Conservation (phyloP, 225 moss, liverwort and hornwort species). For the Physcomitrium patens region DNA sequence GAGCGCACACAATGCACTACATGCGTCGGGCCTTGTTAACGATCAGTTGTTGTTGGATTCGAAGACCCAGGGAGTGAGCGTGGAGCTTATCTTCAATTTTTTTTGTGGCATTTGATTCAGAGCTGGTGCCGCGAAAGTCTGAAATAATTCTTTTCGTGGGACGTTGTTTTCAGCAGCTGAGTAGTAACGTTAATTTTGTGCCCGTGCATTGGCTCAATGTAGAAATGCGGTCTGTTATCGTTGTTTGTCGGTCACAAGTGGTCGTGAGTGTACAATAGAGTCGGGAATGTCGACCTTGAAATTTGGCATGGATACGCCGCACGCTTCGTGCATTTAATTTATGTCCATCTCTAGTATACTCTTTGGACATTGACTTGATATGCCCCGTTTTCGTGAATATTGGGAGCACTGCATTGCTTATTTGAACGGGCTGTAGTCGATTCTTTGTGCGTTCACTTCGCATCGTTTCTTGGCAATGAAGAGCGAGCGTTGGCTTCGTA, state of each 20-base stretch:
- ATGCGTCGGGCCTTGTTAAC: neutral
- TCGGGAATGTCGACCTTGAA: neutral
- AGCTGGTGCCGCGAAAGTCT: neutral
- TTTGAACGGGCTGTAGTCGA: neutral
- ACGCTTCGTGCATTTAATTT: neutral
- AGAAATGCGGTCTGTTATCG: neutral
- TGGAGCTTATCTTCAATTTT: neutral
- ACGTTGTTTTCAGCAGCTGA: neutral
- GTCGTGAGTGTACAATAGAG: neutral
- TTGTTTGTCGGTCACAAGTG: conserved; percentile 1
- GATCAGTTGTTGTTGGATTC: conserved; percentile 17
- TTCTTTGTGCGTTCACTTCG: conserved; percentile 1
- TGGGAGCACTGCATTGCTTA: neutral
- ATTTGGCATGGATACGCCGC: neutral
- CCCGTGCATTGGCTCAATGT: neutral
- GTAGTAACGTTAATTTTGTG: neutral
- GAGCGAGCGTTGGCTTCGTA: neutral
- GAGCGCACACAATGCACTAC: neutral
- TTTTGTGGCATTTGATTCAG: neutral
- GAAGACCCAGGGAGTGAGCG: neutral
- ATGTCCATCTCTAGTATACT: neutral
- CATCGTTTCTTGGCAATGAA: neutral
- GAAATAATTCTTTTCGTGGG: neutral
- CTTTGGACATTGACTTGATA: neutral
- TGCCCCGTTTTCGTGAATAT: neutral